A percentile compares a stretch with the other conserved stretches of the same genome.
These are phyloP conservation scores for Neurospora cerealis DNA, from an alignment of 495 filamentous ascomycete species.

Conservation along the genomic window DNA sequence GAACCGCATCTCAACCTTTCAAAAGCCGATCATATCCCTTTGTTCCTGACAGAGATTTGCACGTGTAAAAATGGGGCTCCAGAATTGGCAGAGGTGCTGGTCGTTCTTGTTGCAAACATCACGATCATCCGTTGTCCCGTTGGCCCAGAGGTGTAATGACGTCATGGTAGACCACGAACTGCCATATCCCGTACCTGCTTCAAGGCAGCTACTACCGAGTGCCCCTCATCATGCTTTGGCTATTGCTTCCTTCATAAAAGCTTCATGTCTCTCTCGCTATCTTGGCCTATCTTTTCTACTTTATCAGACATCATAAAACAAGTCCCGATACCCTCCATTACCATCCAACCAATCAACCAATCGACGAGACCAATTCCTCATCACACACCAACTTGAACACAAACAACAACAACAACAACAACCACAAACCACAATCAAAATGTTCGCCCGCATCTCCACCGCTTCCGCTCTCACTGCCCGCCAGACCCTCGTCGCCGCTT, in stretches of 20 bases:
- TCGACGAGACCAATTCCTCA: not conserved
- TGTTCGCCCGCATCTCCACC: slow-evolving; percentile 5
- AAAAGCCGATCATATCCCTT: not conserved
- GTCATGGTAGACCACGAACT: not conserved
- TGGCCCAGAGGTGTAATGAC: not conserved
- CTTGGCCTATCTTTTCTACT: not conserved
- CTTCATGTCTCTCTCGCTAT: not conserved
- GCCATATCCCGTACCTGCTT: not conserved
- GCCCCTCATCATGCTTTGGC: not conserved
- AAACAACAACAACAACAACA: not conserved
- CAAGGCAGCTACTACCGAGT: not conserved
- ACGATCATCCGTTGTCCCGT: not conserved
- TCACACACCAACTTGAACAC: not conserved
- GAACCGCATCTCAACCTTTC: not conserved
- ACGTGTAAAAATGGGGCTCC: not conserved
- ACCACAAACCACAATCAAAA: not conserved
- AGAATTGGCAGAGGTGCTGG: not conserved
- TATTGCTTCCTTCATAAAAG: not conserved
- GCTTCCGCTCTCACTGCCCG: not conserved
- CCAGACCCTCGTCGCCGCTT: not conserved
- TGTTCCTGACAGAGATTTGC: not conserved
- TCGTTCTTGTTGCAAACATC: not conserved
- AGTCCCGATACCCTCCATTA: slow-evolving; percentile 3
- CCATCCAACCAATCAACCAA: not conserved
- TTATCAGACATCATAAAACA: not conserved